Conservation (phyloP, 2,329 filamentous ascomycete species). For the Beauveria sp. region DNA sequence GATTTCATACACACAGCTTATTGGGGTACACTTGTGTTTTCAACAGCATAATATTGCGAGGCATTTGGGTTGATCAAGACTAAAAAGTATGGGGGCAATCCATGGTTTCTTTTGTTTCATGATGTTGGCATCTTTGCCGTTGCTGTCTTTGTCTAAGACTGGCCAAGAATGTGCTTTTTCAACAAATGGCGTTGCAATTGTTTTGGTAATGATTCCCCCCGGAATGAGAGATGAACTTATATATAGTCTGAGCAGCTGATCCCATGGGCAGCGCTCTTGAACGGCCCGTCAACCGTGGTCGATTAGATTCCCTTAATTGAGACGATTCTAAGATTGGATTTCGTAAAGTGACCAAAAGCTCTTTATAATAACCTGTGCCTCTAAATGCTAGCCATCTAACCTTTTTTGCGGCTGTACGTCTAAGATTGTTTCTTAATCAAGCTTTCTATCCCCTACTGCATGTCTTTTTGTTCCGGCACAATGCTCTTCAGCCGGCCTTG, state of each 20-base stretch:
- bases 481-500: slow-evolving; percentile 57
- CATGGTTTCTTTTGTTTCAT: slow-evolving; percentile 16
- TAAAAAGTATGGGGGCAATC: slow-evolving; percentile 16
- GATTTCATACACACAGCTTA: slow-evolving; percentile 25
- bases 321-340: not conserved
- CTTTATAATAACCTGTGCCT: no score
- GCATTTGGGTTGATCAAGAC: slow-evolving; percentile 26
- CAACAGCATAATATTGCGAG: slow-evolving; percentile 38
- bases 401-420: not conserved
- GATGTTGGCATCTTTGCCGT: slow-evolving; percentile 8
- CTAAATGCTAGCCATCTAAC: no score
- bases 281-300: slow-evolving; percentile 39
- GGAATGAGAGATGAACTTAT: slow-evolving; percentile 21
- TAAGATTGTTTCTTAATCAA: not conserved
- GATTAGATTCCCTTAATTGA: slow-evolving; percentile 21
- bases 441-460: not conserved
- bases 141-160: not conserved
- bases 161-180: slow-evolving; percentile 29
- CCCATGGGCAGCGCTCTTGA: slow-evolving; percentile 6
- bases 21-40: slow-evolving; percentile 32
- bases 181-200: slow-evolving; percentile 30
- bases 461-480: slow-evolving; percentile 59
- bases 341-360: no score
- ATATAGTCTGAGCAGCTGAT: slow-evolving; percentile 6
- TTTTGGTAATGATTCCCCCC: slow-evolving; percentile 29